Percentiles rank a stretch among this genome's conserved stretches.
Conservation (phyloP, 495 filamentous ascomycete genomes). For the Penicillium chermesinum region DNA sequence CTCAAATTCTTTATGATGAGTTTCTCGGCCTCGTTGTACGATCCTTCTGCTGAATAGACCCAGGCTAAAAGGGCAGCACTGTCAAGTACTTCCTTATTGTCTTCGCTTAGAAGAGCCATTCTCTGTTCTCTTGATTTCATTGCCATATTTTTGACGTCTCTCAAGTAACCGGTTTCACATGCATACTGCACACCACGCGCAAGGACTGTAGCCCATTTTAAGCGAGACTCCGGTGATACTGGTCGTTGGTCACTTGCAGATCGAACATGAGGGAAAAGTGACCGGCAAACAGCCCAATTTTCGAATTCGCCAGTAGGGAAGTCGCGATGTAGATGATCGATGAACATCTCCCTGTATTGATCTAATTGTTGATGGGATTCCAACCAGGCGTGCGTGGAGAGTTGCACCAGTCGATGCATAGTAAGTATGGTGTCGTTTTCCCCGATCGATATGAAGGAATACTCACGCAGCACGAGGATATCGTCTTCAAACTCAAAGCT, state of each 20-base stretch:
- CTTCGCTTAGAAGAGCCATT: not conserved
- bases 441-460: not conserved
- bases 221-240: not conserved
- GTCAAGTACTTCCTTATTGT: not conserved
- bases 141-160: not conserved
- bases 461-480: not conserved
- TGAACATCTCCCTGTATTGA: not conserved
- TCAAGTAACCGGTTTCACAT: not conserved
- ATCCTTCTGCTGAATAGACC: not conserved
- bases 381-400: not conserved
- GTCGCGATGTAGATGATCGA: not conserved
- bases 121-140: too few relatives aligned
- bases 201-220: not conserved
- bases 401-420: slow-evolving; percentile 2
- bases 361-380: not conserved
- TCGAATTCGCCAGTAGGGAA: not conserved
- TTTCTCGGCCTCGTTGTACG: not conserved
- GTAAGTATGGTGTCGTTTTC: not conserved
- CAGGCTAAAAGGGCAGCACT: not conserved
- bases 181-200: not conserved
- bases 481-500: not conserved
- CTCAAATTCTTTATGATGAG: not conserved
- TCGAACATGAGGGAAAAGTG: not conserved
- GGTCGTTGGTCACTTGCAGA: not conserved
- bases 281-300: not conserved